A percentile compares a stretch with the other conserved stretches of the same genome.
Conservation (phyloP, 2,329 filamentous ascomycete species). For the Alternaria sp. region DNA sequence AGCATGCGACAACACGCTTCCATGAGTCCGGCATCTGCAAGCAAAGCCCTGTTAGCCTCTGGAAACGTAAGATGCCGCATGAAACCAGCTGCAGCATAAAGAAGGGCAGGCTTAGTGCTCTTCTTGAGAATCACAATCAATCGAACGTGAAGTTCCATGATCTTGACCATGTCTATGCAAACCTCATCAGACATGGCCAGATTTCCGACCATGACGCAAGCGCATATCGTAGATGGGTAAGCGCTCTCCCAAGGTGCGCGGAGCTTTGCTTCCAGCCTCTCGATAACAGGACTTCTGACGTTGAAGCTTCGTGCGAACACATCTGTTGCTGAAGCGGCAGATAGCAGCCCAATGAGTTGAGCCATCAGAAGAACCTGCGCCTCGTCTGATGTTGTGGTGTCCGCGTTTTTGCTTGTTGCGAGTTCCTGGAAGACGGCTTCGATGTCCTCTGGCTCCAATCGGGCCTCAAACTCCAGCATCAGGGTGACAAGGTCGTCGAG, state of each 20-base stretch:
- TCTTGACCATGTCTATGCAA: slow-evolving; percentile 45
- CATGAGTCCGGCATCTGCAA: slow-evolving; percentile 42
- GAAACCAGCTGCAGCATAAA: slow-evolving; percentile 47
- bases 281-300: slow-evolving; percentile 34
- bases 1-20: slow-evolving; percentile 40
- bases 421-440: slow-evolving; percentile 39
- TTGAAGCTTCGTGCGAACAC: slow-evolving; percentile 37
- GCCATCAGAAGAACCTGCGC: slow-evolving; percentile 36
- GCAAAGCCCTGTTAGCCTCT: slow-evolving; percentile 34
- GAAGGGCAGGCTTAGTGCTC: slow-evolving; percentile 35
- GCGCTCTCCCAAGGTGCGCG: slow-evolving; percentile 17
- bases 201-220: slow-evolving; percentile 49
- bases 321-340: slow-evolving; percentile 44
- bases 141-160: slow-evolving; percentile 38
- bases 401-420: slow-evolving; percentile 30
- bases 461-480: slow-evolving; percentile 40
- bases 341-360: slow-evolving; percentile 41
- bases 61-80: slow-evolving; percentile 48
- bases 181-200: slow-evolving; percentile 45
- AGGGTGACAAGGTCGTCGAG: slow-evolving; percentile 39
- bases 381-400: slow-evolving; percentile 32
- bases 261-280: slow-evolving; percentile 36
- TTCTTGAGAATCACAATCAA: slow-evolving; percentile 38
- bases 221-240: slow-evolving; percentile 40
- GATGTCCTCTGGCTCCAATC: slow-evolving; percentile 34